Evolutionary conservation across 148 eudicot genomes (phyloP), one percentile per base, ranked within the genome.

Genomic region (Nepenthes mirabilis): DNA sequence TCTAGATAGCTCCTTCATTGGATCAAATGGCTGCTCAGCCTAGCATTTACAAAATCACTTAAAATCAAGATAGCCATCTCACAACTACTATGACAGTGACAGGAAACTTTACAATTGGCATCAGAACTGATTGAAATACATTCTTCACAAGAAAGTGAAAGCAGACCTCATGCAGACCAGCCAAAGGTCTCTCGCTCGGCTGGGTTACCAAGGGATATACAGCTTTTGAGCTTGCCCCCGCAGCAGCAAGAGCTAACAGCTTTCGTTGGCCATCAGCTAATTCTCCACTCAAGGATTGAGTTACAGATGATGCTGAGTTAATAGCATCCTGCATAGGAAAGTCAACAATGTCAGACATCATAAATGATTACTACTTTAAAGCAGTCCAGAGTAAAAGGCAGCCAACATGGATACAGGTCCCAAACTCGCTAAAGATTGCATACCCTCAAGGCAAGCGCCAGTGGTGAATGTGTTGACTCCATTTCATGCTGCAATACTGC

Each of bases 11-110:
- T 88, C 96, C 62, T 69, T 82, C n/a, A 82, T 89, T 32, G 99
- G 99, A 76, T 93, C 96, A 65, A 78, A 68, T 14, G 89, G 89
- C 68, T 74, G 80, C 76, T 93, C 99, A 75, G 86, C 80, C 99
- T 93, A 69, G 35, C 36, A 55, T 34, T 11, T 49, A 5, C 52
- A 6, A 11, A 1, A 49, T 49, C 52, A 49, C n/a, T n/a, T 2
- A 49, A 49, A 49, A 49, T 49, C 35, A 55, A 55, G 36, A 52
- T 6, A 32, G 32, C 32, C n/a, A 13, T 6, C 43, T 35, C 35
- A 47, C 55, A 37, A 51, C 14, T 52, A 52, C 14, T 13, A 52
- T 13, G 55, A n/a, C 32, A 32, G 14, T 13, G 5, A 3, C 14
- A 52, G 23, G 1, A 50, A 50, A 11, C 3, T 2, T 50, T 50